These are phyloP conservation scores for Medicago lupulina DNA, from an alignment of 306 rosid species.

Conservation along the genomic window DNA sequence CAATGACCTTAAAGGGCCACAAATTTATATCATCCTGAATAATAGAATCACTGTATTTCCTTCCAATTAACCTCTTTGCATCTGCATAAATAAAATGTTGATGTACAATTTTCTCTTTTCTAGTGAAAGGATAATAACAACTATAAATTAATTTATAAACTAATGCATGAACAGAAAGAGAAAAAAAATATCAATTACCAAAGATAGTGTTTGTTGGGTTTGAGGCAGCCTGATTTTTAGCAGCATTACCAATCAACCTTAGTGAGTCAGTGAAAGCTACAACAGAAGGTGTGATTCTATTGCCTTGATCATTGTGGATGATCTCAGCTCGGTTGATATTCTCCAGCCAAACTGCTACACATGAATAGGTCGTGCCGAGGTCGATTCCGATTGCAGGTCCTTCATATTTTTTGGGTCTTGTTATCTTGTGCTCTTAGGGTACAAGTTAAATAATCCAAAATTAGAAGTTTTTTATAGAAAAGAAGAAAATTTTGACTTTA, in stretches of 20 bases:
- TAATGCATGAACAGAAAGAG: not conserved
- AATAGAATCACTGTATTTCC: not conserved
- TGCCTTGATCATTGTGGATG: slow-evolving; percentile 13
- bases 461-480: too few relatives aligned
- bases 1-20: not conserved
- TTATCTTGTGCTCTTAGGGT: too few relatives aligned
- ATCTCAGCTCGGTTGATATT: not conserved
- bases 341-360: not conserved
- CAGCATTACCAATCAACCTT: not conserved
- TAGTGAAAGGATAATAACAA: not conserved
- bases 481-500: too few relatives aligned
- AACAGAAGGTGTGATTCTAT: slow-evolving; percentile 10
- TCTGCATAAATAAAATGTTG: not conserved
- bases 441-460: too few relatives aligned
- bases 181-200: not conserved
- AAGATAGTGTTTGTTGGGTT: slow-evolving; percentile 1
- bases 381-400: slow-evolving; percentile 1
- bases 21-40: not conserved
- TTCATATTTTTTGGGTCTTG: not conserved
- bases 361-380: not conserved
- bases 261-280: not conserved
- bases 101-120: not conserved
- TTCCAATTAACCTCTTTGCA: slow-evolving; percentile 6
- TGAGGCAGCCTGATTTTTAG: not conserved
- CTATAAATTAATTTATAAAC: not conserved